phyloP scores from a whole-genome alignment of 1,139 yeast species.

The Sporopachydermia cereana region DNA sequence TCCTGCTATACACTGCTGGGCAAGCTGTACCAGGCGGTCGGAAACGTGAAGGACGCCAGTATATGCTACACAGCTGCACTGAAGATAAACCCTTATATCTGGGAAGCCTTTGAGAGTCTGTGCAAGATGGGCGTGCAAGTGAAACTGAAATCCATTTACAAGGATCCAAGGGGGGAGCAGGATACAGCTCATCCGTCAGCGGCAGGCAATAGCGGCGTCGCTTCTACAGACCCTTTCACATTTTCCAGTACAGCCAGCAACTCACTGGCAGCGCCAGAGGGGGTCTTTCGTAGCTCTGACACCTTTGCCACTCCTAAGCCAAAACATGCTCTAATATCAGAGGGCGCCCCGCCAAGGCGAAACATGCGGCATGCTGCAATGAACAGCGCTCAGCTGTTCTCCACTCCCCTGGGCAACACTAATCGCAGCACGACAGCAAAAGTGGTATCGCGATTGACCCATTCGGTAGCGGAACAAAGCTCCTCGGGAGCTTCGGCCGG shows the following conservation, averaged over 20 bases:
- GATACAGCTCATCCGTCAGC: too few relatives aligned
- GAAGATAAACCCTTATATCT: slow-evolving; percentile 63
- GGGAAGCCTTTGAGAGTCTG: slow-evolving; percentile 77
- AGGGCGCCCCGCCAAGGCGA: not conserved
- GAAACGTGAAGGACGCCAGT: slow-evolving; percentile 55
- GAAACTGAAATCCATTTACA: slow-evolving; percentile 49
- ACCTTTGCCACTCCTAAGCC: slow-evolving; percentile 5
- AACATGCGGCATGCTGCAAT: not conserved
- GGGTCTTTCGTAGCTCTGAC: too few relatives aligned
- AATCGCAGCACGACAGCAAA: slow-evolving; percentile 4
- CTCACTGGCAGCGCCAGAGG: too few relatives aligned
- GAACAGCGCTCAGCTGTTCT: not conserved
- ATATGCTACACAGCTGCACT: slow-evolving; percentile 59
- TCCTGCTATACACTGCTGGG: slow-evolving; percentile 60
- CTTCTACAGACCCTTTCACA: too few relatives aligned
- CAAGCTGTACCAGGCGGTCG: slow-evolving; percentile 46
- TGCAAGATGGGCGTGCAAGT: slow-evolving; percentile 63
- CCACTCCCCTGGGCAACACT: slow-evolving; percentile 1
- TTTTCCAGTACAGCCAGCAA: too few relatives aligned
- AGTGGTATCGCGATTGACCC: slow-evolving; percentile 3
- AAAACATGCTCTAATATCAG: not conserved
- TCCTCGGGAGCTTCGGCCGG: not conserved
- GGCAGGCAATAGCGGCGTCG: too few relatives aligned
- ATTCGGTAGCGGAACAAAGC: not conserved
- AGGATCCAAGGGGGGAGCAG: too few relatives aligned